A percentile compares a stretch with the other conserved stretches of the same genome.
These are phyloP conservation scores for Candida krabiensis DNA, from an alignment of 805 yeast genomes.

Conservation along the genomic window DNA sequence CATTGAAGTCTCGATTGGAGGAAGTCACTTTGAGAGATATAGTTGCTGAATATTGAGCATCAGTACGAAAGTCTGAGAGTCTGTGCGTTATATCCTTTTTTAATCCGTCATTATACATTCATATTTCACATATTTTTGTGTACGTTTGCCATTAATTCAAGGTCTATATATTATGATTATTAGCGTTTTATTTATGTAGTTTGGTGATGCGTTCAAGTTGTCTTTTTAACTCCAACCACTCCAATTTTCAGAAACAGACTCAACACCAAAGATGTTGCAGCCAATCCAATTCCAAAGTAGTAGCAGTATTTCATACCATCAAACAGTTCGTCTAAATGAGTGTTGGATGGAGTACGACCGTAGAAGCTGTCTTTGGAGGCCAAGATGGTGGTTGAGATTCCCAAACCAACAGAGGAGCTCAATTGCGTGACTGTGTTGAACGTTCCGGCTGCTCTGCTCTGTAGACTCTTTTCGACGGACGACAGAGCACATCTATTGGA, in stretches of 20 bases:
- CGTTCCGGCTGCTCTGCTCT: constrained; percentile 48
- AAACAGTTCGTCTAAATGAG: constrained; percentile 27
- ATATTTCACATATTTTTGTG: neutral
- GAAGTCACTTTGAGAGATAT: constrained; percentile 1
- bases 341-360: constrained; percentile 28
- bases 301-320: constrained; percentile 37
- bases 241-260: constrained; percentile 38
- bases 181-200: too few species aligned
- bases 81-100: too few species aligned
- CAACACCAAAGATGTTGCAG: constrained; percentile 31
- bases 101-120: too few species aligned
- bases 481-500: constrained; percentile 43
- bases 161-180: neutral
- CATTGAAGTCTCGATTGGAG: neutral
- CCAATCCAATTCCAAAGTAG: constrained; percentile 39
- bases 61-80: too few species aligned
- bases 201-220: too few species aligned
- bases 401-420: constrained; percentile 42
- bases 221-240: constrained; percentile 30
- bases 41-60: constrained; percentile 1
- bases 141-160: neutral
- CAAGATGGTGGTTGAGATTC: constrained; percentile 41
- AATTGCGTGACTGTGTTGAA: constrained; percentile 46
- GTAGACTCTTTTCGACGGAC: constrained; percentile 38
- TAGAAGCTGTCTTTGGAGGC: constrained; percentile 32